Evolutionary conservation across 371 early-diverging fungal genomes (phyloP), one percentile per base, ranked within the genome.

Genomic region (Mortierella polycephala): DNA sequence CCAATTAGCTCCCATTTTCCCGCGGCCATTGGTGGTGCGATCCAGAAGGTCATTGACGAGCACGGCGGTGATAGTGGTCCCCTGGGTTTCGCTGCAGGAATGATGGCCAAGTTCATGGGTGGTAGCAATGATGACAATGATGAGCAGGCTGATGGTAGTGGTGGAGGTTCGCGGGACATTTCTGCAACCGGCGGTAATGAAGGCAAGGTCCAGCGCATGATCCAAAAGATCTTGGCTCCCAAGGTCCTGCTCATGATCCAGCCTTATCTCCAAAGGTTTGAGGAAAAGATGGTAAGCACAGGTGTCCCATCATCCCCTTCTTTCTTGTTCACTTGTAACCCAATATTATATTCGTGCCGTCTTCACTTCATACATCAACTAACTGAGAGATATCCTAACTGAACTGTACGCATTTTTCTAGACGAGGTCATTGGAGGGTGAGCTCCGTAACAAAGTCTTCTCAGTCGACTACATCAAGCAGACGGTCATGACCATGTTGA

Each of bases 381-480:
- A 30, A 30, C 30, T 30, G 30, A 30, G 30, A 30, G 30, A 30
- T 30, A 30, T 51, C 52, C 9, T 50, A 5, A 23, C 46, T 21
- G 37, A 46, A 14, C 3, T 47, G n/a, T 16, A 30, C 30, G 4
- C 52, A 51, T 50, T 51, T 49, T 21, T 11, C 30, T 63, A 79
- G 79, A 59, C 57, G 18, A 18, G n/a, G 16, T 49, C 65, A 1
- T 52, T 79, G 44, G 79, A 79, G 58, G 58, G 41, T 10, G 69
- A 79, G 55, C 73, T 79, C 53, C 79, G 79, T 54, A 72, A 40
- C 54, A 79, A 79, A 61, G 63, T 79, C 56, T 79, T 79, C 65
- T 72, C 72, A 10, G 12, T 60, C n/a, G 79, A 79, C 42, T 72
- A 68, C 20, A 72, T 79, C 59, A 79, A 79, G 56, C 52, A 57